Base-by-base conservation (phyloP, 768 basidiomycete genomes). In the Suillus hirtellus region DNA sequence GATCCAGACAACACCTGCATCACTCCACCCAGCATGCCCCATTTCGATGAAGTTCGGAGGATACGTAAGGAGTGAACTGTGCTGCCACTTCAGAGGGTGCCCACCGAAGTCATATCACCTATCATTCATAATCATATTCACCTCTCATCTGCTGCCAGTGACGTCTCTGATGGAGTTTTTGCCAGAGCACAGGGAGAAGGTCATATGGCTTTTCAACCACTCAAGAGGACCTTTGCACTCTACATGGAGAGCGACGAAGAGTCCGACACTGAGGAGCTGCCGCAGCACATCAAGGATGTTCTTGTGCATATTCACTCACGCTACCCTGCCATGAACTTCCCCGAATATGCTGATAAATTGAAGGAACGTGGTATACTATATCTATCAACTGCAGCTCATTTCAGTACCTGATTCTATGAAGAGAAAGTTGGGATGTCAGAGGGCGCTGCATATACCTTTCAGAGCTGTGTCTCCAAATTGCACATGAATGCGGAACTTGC, bases 291-390 rank as follows among this genome's bases (percentile, higher is more conserved):
- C 6, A 8, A 49, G 47, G 24, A 49, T 5, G 24, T 49, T 4
- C 47, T 49, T 7, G 4, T 83, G 0, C 24, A 7, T 4, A 14
- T 27, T 10, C 47, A 49, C 24, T 21, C 21, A 0, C 5, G 21
- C 46, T 47, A 47, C 11, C 46, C 46, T 47, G n/a, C n/a, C 4
- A 12, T 47, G 46, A 21, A 47, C n/a, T 47, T 47, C 4, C 46
- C 11, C 1, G n/a, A 47, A 12, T 47, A 47, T 47, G 21, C 11
- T 0, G 21, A 21, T 47, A 47, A 47, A 21, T 5, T 47, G 21
- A 21, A 47, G 21, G 46, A 47, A 21, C 9, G 5, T 21, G 46
- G 46, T 3, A 12, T 47, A 1, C 7, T 49, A 8, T 49, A 49
- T 47, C 11, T 47, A 8, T 11, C 11, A 2, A 47, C 21, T 0